A percentile compares a stretch with the other conserved stretches of the same genome.
Conservation (phyloP, 306 rosid species). For the Ochetophila trinervis region DNA sequence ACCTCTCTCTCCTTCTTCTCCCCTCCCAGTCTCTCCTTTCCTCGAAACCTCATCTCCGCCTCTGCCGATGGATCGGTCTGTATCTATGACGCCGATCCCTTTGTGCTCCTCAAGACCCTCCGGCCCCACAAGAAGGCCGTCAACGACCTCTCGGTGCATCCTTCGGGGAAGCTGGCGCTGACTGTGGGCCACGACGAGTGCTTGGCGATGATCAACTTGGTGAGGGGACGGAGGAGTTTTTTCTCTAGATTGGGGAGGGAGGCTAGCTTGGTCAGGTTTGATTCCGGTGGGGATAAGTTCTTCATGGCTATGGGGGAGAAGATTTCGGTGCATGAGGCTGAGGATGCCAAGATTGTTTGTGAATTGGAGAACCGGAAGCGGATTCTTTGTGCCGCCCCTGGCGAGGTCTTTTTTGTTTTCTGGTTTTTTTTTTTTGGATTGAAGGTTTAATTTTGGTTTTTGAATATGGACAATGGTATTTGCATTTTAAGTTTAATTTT, state of each 20-base stretch:
- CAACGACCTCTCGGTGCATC: slow-evolving; percentile 79
- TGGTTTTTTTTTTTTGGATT: not conserved
- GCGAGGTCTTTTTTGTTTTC: slow-evolving; percentile 44
- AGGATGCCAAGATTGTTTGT: slow-evolving; percentile 66
- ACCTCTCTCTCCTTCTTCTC: slow-evolving; percentile 77
- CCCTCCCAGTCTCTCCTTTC: slow-evolving; percentile 57
- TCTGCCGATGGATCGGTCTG: slow-evolving; percentile 63
- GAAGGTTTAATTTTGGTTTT: not conserved
- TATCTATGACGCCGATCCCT: slow-evolving; percentile 77
- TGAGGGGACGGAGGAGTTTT: slow-evolving; percentile 75
- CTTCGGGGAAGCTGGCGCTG: slow-evolving; percentile 74
- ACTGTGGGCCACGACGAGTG: slow-evolving; percentile 73
- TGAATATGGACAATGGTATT: not conserved
- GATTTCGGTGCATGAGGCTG: slow-evolving; percentile 68
- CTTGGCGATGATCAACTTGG: slow-evolving; percentile 76
- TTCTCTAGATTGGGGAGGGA: slow-evolving; percentile 61
- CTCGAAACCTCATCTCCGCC: slow-evolving; percentile 89
- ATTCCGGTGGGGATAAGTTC: slow-evolving; percentile 54
- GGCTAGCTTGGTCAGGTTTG: slow-evolving; percentile 60
- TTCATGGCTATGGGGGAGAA: slow-evolving; percentile 59
- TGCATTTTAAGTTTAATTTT: no score
- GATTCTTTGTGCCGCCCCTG: slow-evolving; percentile 59
- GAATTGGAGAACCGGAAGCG: slow-evolving; percentile 55
- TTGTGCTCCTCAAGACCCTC: slow-evolving; percentile 69
- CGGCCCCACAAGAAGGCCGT: slow-evolving; percentile 55